phyloP scores from a whole-genome alignment of 2,329 filamentous ascomycete genomes.

The Cladophialophora yegresii region DNA sequence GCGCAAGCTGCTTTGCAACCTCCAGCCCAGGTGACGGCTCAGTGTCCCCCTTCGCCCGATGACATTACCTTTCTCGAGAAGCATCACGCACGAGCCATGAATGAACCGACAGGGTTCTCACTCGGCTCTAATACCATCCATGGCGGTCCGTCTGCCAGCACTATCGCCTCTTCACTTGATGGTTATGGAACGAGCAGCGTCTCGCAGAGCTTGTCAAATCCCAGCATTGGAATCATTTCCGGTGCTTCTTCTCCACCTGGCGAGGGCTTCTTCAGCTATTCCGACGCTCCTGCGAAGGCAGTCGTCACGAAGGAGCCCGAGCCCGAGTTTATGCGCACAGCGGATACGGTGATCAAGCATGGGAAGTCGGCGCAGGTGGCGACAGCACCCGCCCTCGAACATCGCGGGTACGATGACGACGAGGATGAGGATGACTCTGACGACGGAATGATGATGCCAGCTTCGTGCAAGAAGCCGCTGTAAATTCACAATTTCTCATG shows the following conservation, averaged over 20 bases:
- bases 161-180: slow-evolving; percentile 51
- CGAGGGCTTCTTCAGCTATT: slow-evolving; percentile 45
- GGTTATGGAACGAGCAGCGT: slow-evolving; percentile 51
- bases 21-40: slow-evolving; percentile 18
- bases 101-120: slow-evolving; percentile 20
- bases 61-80: slow-evolving; percentile 33
- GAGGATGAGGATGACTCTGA: slow-evolving; percentile 33
- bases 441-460: slow-evolving; percentile 36
- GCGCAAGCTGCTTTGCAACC: slow-evolving; percentile 18
- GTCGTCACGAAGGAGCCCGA: slow-evolving; percentile 23
- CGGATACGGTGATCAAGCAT: slow-evolving; percentile 35
- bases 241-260: slow-evolving; percentile 51
- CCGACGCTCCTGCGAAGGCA: slow-evolving; percentile 16
- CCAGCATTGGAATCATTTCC: slow-evolving; percentile 51
- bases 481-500: slow-evolving; percentile 19
- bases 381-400: slow-evolving; percentile 26
- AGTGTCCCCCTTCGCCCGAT: slow-evolving; percentile 40
- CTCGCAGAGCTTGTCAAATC: slow-evolving; percentile 52
- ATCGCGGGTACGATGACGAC: slow-evolving; percentile 25
- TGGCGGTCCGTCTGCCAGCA: slow-evolving; percentile 45
- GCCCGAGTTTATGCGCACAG: slow-evolving; percentile 36
- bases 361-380: slow-evolving; percentile 21
- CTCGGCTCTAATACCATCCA: slow-evolving; percentile 22
- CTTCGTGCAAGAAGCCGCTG: slow-evolving; percentile 24
- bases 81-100: slow-evolving; percentile 14